phyloP scores from a whole-genome alignment of 139 green algal genomes.

The Nannochloris sp. region DNA sequence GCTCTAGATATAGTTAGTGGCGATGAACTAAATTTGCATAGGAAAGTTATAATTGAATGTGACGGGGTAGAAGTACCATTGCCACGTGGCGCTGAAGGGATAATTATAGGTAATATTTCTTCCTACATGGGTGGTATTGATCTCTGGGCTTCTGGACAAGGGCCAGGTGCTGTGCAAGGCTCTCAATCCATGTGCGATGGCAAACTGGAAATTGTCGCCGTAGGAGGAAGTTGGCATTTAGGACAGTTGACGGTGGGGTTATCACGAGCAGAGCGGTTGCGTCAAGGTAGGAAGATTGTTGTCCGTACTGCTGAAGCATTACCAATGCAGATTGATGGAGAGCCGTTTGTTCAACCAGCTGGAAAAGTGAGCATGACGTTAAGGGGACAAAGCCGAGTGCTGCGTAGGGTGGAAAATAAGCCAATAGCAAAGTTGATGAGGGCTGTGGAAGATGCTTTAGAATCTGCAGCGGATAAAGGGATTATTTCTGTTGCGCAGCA shows the following conservation, averaged over 20 bases:
- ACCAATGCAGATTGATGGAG: conserved; percentile 69
- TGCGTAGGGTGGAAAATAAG: conserved; percentile 41
- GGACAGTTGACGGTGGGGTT: conserved; percentile 69
- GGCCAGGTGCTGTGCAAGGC: not conserved
- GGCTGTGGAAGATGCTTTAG: conserved; percentile 49
- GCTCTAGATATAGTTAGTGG: conserved; percentile 47
- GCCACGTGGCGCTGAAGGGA: conserved; percentile 51
- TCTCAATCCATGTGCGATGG: conserved; percentile 33
- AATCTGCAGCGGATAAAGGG: conserved; percentile 22
- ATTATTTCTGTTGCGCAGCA: conserved; percentile 48
- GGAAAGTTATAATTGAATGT: conserved; percentile 47
- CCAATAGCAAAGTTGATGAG: conserved; percentile 31
- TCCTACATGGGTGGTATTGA: conserved; percentile 63
- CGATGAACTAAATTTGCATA: conserved; percentile 37
- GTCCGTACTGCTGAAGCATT: conserved; percentile 35
- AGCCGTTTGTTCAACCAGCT: conserved; percentile 62
- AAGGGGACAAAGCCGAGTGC: conserved; percentile 42
- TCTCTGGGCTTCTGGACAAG: conserved; percentile 30
- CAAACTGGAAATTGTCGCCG: conserved; percentile 61
- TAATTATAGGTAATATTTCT: conserved; percentile 69
- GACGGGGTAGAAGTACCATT: conserved; percentile 54
- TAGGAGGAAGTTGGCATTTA: conserved; percentile 66
- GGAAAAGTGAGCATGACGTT: conserved; percentile 19
- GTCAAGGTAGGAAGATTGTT: conserved; percentile 39
- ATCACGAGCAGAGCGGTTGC: conserved; percentile 47